These are phyloP conservation scores for Cryptococcus sp. DNA, from an alignment of 1,284 basidiomycete species.

Conservation along the genomic window DNA sequence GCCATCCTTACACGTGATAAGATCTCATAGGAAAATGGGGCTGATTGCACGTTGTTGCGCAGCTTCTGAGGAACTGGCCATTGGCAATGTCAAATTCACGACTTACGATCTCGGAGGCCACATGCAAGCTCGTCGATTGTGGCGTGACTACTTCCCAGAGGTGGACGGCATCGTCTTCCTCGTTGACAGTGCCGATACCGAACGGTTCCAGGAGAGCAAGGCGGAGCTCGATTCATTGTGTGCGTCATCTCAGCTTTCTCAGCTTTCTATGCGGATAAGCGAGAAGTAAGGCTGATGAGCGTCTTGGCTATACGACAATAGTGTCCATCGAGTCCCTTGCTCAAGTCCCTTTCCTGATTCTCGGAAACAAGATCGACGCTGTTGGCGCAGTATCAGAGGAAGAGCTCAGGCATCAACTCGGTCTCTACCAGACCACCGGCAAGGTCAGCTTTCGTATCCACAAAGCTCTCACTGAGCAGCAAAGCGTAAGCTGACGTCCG, in stretches of 20 bases:
- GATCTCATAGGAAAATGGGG: neutral
- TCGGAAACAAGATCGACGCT: constrained; percentile 99
- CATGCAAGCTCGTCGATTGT: constrained; percentile 97
- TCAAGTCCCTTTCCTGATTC: constrained; percentile 96
- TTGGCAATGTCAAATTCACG: constrained; percentile 98
- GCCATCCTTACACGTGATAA: neutral
- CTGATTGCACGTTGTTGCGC: constrained; percentile 4
- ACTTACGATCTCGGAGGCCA: constrained; percentile 99
- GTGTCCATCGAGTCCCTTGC: constrained; percentile 81
- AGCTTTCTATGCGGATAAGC: neutral
- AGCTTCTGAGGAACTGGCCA: constrained; percentile 99
- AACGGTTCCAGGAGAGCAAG: constrained; percentile 94
- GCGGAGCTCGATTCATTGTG: constrained; percentile 92
- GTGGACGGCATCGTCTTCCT: constrained; percentile 99
- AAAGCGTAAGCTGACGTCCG: neutral
- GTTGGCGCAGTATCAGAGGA: constrained; percentile 96
- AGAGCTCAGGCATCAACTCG: constrained; percentile 91
- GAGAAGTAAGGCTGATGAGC: neutral
- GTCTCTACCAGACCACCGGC: constrained; percentile 97
- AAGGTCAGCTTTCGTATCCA: constrained; percentile 65
- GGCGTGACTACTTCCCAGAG: constrained; percentile 99
- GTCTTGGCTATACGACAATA: constrained; percentile 13
- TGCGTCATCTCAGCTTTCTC: constrained; percentile 24
- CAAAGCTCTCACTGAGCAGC: neutral
- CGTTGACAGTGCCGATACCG: constrained; percentile 94